These are phyloP conservation scores for Vaccinium darrowii DNA, from an alignment of 148 eudicot species.

Conservation along the genomic window DNA sequence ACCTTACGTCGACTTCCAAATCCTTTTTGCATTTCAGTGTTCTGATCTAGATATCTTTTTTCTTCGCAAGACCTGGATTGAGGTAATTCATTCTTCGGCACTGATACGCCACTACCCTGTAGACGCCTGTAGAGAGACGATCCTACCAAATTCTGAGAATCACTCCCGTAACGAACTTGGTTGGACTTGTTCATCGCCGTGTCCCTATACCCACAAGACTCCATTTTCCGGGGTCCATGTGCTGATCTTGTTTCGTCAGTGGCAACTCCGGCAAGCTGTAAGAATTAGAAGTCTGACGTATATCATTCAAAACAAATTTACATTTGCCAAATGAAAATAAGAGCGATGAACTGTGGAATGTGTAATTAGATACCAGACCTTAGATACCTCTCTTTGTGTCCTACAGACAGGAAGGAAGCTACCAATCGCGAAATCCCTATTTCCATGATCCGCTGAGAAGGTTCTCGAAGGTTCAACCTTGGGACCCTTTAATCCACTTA, in stretches of 20 bases:
- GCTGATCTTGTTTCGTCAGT: slow-evolving; percentile 25
- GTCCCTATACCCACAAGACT: slow-evolving; percentile 11
- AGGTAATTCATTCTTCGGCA: slow-evolving; percentile 23
- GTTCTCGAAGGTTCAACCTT: too few relatives aligned
- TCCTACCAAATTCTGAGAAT: slow-evolving; percentile 30
- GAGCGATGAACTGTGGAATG: background rate
- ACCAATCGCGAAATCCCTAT: too few relatives aligned
- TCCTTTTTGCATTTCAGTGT: slow-evolving; percentile 22
- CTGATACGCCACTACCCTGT: slow-evolving; percentile 13
- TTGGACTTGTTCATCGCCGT: slow-evolving; percentile 21
- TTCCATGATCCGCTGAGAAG: too few relatives aligned
- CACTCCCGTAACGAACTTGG: slow-evolving; percentile 4
- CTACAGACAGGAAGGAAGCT: slow-evolving; percentile 33
- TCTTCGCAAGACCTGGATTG: slow-evolving; percentile 23
- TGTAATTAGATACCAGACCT: background rate
- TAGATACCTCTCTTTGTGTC: slow-evolving; percentile 41
- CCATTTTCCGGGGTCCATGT: slow-evolving; percentile 10
- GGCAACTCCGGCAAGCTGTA: slow-evolving; percentile 25
- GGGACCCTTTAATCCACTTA: too few relatives aligned
- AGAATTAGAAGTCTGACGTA: background rate
- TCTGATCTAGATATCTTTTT: slow-evolving; percentile 22
- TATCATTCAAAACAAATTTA: background rate
- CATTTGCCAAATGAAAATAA: background rate
- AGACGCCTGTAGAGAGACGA: slow-evolving; percentile 20
- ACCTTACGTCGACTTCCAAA: slow-evolving; percentile 27